phyloP scores from a whole-genome alignment of 2,329 filamentous ascomycete genomes.

The Sporothrix inflata region DNA sequence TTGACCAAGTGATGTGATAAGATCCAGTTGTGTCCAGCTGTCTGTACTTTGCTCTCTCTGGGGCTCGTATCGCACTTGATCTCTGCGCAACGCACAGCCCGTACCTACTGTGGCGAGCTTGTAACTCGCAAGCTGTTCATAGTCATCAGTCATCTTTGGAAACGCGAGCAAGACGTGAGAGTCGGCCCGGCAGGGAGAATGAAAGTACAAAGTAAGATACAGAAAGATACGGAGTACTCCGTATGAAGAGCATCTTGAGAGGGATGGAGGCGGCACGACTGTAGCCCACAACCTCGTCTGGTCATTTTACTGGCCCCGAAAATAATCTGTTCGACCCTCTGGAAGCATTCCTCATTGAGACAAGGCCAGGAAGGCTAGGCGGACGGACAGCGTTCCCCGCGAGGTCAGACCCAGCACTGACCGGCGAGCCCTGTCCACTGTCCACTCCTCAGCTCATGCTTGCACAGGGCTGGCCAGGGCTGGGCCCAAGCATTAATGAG shows the following conservation, averaged over 20 bases:
- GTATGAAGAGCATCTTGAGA: background rate
- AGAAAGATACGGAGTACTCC: background rate
- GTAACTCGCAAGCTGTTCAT: background rate
- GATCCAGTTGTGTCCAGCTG: background rate
- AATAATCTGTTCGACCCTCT: conserved; percentile 3
- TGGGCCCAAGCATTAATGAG: background rate
- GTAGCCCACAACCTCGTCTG: background rate
- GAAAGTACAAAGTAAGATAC: background rate
- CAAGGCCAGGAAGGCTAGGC: conserved; percentile 4
- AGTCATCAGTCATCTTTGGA: background rate
- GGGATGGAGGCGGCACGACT: background rate
- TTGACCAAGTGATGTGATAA: conserved; percentile 4
- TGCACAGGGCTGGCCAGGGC: conserved; percentile 19
- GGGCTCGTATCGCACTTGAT: conserved; percentile 3
- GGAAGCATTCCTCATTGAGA: conserved; percentile 23
- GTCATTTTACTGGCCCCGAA: conserved; percentile 8
- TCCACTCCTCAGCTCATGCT: conserved; percentile 18
- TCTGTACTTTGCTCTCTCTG: background rate
- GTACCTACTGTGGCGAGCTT: background rate
- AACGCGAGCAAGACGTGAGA: background rate
- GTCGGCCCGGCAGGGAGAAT: conserved; percentile 12
- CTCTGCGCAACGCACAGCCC: background rate
- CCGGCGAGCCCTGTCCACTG: background rate
- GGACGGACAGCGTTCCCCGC: conserved; percentile 5
- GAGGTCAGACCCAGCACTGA: conserved; percentile 1